Base-by-base conservation (phyloP, 441 rosid species). In the Metrosideros polymorpha region DNA sequence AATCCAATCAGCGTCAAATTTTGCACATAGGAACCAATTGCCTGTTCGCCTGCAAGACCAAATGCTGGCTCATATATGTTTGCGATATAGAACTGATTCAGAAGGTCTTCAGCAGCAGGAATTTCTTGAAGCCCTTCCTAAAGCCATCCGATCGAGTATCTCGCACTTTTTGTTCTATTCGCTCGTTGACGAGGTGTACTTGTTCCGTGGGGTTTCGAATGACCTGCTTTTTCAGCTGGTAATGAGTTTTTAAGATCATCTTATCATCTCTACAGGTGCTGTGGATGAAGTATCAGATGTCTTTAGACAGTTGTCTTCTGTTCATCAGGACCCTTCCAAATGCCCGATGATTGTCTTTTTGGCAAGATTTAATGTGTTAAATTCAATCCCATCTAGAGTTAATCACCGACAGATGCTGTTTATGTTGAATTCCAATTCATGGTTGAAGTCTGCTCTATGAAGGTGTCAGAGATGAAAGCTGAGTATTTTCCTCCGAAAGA, bases 171-270 rank as follows among this genome's bases (percentile, higher is more conserved):
- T 97, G 54, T 97, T 97, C 88, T 96, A 96, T 83, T 92, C 97
- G n/a, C 92, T 94, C 12, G 95, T 97, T 61, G 98, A 95, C 88
- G 88, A 89, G 76, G 96, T 94, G 32, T 97, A 97, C 91, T 92
- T 97, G 92, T 97, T 96, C 91, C 94, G 91, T 27, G 99, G 99
- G 39, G 95, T 97, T 82, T 95, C 99, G n/a, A 93, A 96, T 53
- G 99, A 97, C 92, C 90, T 97, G 59, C 96, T 97, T 86, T 96
- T 97, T 91, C 99, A 97, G 87, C 89, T 98, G 99, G 99, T 98
- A 92, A 91, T 87, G 24, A 35, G 59, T 84, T 53, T 63, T 17
- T 55, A 45, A 45, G 59, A 27, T 87, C 12, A 84, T 43, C 55
- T 43, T 63, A 30, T 30, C 47, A 43, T 59, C 39, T 17, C 22